Evolutionary conservation across 2,329 filamentous ascomycete species (phyloP), one percentile per base, ranked within the genome.

Genomic region (Podosphaera leucotricha): DNA sequence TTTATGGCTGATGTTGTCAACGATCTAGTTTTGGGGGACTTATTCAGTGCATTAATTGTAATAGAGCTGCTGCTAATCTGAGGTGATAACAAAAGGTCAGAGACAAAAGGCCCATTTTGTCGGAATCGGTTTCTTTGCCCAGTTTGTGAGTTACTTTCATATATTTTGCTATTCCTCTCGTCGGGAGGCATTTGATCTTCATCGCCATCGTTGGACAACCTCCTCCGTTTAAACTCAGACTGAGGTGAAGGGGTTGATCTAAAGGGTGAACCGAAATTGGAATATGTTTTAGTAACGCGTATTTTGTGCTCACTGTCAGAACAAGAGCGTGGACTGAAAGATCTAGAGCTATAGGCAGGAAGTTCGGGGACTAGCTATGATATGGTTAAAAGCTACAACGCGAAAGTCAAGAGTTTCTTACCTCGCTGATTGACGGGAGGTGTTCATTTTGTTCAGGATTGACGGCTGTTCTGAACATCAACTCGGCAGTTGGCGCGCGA

Each of bases 351-450:
- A 5, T 8, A 18, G 16, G 8, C n/a, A 18, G 24, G 24, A 11
- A 42, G 26, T 20, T 42, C 40, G 6, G 40, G 40, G 8, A 42
- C 40, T 19, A 42, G 7, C 40, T 42, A 18, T 11, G 19, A 15
- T 6, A 6, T n/a, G 21, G 22, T 41, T 15, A 41, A 21, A 24
- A 26, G 1, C 10, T 13, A 33, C 8, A 13, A 10, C 18, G 19
- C 16, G 16, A 15, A 18, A 2, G 2, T 10, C 8, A 19, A 2
- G 26, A 3, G 8, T 19, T 42, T 20, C 40, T 28, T 13, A 42
- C 40, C 40, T 42, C 40, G 20, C 19, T 26, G 22, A 42, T 42
- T 30, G 40, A 42, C 13, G 40, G 40, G 6, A 42, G 40, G 8
- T 16, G 40, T 16, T 33, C 40, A 8, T 19, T 20, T 24, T 28